Base-by-base conservation (phyloP, 495 filamentous ascomycete species). In the Podospora appendiculata region DNA sequence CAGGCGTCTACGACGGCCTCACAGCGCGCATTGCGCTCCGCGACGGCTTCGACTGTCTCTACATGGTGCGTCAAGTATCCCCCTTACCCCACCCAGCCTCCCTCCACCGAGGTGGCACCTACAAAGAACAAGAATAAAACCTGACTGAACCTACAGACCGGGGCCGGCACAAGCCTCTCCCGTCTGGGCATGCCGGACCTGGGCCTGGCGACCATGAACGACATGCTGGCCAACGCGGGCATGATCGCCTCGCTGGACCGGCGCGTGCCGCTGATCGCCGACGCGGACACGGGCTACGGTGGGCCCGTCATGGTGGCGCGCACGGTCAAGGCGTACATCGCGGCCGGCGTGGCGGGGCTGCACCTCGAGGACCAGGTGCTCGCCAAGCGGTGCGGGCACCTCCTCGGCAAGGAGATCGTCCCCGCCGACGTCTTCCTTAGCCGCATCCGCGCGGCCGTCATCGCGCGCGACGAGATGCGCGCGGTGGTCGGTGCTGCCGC, bases 281-380 rank as follows among this genome's bases (percentile, higher is more conserved):
- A 88, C 57, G 83, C 81, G 56, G 85, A 89, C 63, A 81, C 78
- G 11, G 81, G 82, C 17, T 85, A 79, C 49, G 82, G 81, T 55
- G 81, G 79, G 1, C 79, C 79, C 0, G 56, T 85, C 34, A 82
- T 83, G 73, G 77, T 87, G 14, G 70, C 78, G n/a, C 74, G 78
- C 36, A 76, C 83, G 1, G 77, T 55, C n/a, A 70, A 77, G 54
- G 70, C 80, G 42, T 89, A 87, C 60, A 79, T 81, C 41, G 73
- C 74, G n/a, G 76, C 80, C 9, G 82, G 82, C n/a, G 81, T 88
- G 0, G 85, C 85, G 5, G 86, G 76, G 8, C 73, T 88, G 54
- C 84, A 88, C 54, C 77, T 88, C 51, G 85, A 89, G 68, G 85
- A 88, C 67, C 83, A 88, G 58, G 76, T 85, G 17, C 66, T 69